Evolutionary conservation across 495 filamentous ascomycete species (phyloP).

Genomic region (Neurospora hispaniola): DNA sequence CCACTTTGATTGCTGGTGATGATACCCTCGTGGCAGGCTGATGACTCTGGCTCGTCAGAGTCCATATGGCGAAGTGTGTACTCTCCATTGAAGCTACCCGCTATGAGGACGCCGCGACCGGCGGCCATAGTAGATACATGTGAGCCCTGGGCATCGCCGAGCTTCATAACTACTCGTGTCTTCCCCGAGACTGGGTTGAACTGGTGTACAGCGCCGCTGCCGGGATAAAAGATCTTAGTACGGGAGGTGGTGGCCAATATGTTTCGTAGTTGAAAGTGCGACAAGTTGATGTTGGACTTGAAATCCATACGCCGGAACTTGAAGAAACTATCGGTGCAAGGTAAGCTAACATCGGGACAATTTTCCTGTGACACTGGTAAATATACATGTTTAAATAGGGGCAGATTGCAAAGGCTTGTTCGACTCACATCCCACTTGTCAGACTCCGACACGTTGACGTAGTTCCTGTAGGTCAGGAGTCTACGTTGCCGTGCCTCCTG

Average conservation of each 20-base stretch:
- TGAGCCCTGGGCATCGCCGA: slow-evolving; percentile 39
- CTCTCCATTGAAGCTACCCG: slow-evolving; percentile 72
- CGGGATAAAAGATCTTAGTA: slow-evolving; percentile 68
- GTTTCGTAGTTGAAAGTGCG: slow-evolving; percentile 88
- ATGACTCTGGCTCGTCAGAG: slow-evolving; percentile 25
- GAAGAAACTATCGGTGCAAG: slow-evolving; percentile 49
- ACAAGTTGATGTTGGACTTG: slow-evolving; percentile 48
- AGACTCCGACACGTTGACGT: slow-evolving; percentile 35
- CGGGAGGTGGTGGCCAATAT: slow-evolving; percentile 62
- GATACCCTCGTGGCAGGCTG: slow-evolving; percentile 44
- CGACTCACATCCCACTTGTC: slow-evolving; percentile 28
- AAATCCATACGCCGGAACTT: slow-evolving; percentile 63
- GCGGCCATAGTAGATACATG: slow-evolving; percentile 65
- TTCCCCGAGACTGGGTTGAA: slow-evolving; percentile 42
- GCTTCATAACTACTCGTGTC: slow-evolving; percentile 48
- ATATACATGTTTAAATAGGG: background rate
- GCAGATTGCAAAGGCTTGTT: slow-evolving; percentile 3
- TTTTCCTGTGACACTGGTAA: slow-evolving; percentile 11
- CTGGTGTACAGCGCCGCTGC: slow-evolving; percentile 43
- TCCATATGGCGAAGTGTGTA: slow-evolving; percentile 57
- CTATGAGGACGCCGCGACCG: slow-evolving; percentile 57
- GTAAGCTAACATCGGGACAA: slow-evolving; percentile 25
- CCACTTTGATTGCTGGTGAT: slow-evolving; percentile 59
- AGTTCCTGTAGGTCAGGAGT: slow-evolving; percentile 46
- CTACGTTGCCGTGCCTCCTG: slow-evolving; percentile 49